A percentile compares a stretch with the other conserved stretches of the same genome.
Evolutionary conservation across 768 basidiomycete species (phyloP).

Genomic region (Pleurotus giganteus): DNA sequence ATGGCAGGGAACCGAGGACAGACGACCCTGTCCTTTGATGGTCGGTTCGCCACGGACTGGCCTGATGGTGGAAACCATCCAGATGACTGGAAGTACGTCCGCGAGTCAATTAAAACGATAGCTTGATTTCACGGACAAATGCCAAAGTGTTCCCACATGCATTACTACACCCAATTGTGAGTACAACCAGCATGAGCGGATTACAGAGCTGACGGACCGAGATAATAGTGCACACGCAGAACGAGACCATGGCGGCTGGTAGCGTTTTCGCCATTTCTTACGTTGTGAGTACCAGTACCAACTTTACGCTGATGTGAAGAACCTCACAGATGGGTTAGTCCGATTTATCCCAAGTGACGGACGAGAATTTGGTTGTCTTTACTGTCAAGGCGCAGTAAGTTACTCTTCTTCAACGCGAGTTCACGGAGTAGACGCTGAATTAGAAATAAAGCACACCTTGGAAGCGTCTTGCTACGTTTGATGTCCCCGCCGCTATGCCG

Average conservation of each 20-base stretch:
- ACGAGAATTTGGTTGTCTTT: background rate
- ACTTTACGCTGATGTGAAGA: background rate
- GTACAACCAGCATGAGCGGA: conserved; percentile 2
- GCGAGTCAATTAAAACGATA: background rate
- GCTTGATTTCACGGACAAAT: background rate
- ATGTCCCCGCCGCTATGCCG: conserved; percentile 13
- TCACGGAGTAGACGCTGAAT: background rate
- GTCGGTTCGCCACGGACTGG: conserved; percentile 9
- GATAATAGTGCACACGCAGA: conserved; percentile 27
- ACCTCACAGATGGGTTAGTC: background rate
- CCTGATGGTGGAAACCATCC: conserved; percentile 1
- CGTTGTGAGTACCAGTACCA: conserved; percentile 14
- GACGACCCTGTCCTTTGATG: conserved; percentile 23
- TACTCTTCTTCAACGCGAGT: background rate
- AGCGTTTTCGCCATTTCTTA: conserved; percentile 31
- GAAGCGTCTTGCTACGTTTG: background rate
- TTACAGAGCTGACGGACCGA: background rate
- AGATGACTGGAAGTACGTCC: background rate
- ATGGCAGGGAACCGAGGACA: conserved; percentile 24
- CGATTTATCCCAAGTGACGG: background rate
- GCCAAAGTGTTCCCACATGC: conserved; percentile 16
- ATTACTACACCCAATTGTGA: conserved; percentile 19
- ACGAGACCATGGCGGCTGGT: conserved; percentile 29
- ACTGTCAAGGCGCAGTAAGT: background rate
- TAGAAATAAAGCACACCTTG: background rate